Base-by-base conservation (phyloP, 2,329 filamentous ascomycete genomes). In the Trichophyton rubrum region DNA sequence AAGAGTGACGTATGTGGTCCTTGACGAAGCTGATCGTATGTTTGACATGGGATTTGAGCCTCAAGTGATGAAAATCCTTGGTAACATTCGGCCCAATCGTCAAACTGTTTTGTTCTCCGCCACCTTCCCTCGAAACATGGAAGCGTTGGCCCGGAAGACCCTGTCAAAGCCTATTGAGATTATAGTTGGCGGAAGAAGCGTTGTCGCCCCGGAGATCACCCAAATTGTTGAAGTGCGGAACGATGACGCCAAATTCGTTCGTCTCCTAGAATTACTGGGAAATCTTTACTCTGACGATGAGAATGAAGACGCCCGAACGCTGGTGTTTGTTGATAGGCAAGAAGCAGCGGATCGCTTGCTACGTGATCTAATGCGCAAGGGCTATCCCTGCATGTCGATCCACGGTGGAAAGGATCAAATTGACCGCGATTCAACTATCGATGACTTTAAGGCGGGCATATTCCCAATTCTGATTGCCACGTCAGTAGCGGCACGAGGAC, bases 21-120 rank as follows among this genome's bases (percentile, higher is more conserved):
- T 99, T 43, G 93, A 99, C 71, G 93, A 99, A 75, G 93, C 93
- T 56, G 93, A 99, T 74, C 87, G 93, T 64, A 97, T 99, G 93
- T 96, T 97, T 71, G 93, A 99, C 72, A 97, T 99, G 93, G 93
- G 93, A 13, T 99, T 99, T 70, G 92, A 96, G 74, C 92, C 93
- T 1, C 93, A 99, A 73, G 91, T 99, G 59, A 93, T 93, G 84
- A 96, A 95, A 74, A 93, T 99, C 62, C 85, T 97, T 70, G 85
- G 85, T 66, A 96, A 93, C 68, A 88, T 96, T 71, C 86, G 93
- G 56, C 91, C 93, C 0, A 89, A 96, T 71, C 86, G 89, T 58
- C 93, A 99, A 71, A 96, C 90, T 0, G 90, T 97, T 58, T 80
- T 97, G 24, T 99, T 97, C 73, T 97, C 93, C 0, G 93, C 93